Evolutionary conservation across 495 filamentous ascomycete species (phyloP).

Genomic region (Corynascus novoguineensis): DNA sequence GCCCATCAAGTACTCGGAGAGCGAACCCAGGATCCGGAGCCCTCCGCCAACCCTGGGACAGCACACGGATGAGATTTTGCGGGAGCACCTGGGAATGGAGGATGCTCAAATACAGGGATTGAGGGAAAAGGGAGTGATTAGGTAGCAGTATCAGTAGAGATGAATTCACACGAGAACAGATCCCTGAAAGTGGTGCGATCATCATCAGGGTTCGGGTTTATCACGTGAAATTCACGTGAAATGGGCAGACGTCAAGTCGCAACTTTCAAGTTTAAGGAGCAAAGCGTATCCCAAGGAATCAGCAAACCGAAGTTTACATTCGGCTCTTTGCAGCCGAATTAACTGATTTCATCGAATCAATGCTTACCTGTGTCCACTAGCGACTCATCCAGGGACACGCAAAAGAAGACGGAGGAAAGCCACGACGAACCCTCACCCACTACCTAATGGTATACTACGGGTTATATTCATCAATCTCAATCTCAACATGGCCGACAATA

Average conservation of each 20-base stretch:
- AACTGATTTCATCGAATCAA: too few relatives aligned
- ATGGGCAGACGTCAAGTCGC: background rate
- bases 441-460: too few relatives aligned
- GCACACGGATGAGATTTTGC: conserved; percentile 83
- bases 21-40: conserved; percentile 67
- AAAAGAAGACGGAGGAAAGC: too few relatives aligned
- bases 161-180: background rate
- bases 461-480: too few relatives aligned
- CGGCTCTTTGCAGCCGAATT: too few relatives aligned
- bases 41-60: conserved; percentile 84
- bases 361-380: too few relatives aligned
- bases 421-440: too few relatives aligned
- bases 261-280: too few relatives aligned
- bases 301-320: too few relatives aligned
- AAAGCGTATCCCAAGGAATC: too few relatives aligned
- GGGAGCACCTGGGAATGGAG: conserved; percentile 58
- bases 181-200: background rate
- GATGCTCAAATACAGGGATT: conserved; percentile 57
- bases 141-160: conserved; percentile 34
- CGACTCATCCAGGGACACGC: too few relatives aligned
- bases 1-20: conserved; percentile 91
- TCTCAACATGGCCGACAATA: too few relatives aligned
- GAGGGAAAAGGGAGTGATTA: conserved; percentile 63
- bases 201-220: conserved; percentile 15
- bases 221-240: conserved; percentile 19